Percentiles rank a stretch among this genome's conserved stretches.
phyloP scores from a whole-genome alignment of 768 basidiomycete species.

The button mushroom (Agaricus bisporus) region DNA sequence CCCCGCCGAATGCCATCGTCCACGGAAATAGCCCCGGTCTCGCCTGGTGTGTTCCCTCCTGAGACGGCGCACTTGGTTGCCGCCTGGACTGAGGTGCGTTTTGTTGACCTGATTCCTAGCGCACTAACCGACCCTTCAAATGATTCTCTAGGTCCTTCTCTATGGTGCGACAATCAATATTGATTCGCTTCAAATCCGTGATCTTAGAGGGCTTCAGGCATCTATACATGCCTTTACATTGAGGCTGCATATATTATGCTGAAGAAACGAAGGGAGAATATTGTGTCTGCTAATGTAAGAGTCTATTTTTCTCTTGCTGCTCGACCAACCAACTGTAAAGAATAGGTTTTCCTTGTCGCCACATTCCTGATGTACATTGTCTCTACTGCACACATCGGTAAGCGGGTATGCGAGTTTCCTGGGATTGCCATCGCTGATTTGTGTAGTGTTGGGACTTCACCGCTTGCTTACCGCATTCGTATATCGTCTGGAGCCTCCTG shows the following conservation, averaged over 20 bases:
- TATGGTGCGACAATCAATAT: neutral
- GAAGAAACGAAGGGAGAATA: constrained; percentile 10
- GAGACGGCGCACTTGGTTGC: constrained; percentile 12
- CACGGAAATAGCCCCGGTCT: neutral
- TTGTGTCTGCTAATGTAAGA: constrained; percentile 12
- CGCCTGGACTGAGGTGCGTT: constrained; percentile 14
- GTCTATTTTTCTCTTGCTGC: neutral
- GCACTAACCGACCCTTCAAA: neutral
- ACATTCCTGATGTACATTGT: constrained; percentile 20
- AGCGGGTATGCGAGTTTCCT: neutral
- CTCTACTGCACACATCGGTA: constrained; percentile 20
- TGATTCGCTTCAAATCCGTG: neutral
- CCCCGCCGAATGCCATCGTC: constrained; percentile 1
- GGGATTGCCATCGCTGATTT: neutral
- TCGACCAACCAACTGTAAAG: neutral
- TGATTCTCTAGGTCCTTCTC: neutral
- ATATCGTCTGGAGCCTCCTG: constrained; percentile 14
- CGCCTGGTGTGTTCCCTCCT: constrained; percentile 2
- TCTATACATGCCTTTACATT: constrained; percentile 16
- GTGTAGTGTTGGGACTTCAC: constrained; percentile 15
- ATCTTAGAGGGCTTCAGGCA: constrained; percentile 4
- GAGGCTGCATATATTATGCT: constrained; percentile 15
- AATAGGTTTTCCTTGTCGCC: constrained; percentile 19
- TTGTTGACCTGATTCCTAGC: neutral
- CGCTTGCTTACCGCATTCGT: constrained; percentile 20